These are phyloP conservation scores for Boletus smithii DNA, from an alignment of 1,284 basidiomycete genomes.

Conservation along the genomic window DNA sequence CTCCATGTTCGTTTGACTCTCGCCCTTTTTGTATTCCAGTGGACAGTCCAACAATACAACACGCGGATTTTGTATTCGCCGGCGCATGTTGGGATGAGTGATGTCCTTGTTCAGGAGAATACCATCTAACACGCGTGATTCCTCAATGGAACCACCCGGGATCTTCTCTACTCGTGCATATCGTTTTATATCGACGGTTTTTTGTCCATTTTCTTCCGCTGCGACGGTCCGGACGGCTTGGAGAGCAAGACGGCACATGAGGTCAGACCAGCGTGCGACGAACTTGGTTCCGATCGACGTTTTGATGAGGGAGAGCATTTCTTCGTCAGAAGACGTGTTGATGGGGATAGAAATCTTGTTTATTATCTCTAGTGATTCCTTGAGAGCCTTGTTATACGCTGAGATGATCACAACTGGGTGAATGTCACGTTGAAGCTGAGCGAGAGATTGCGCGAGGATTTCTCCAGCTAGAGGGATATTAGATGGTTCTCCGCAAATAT, in stretches of 20 bases:
- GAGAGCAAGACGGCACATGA: conserved; percentile 95
- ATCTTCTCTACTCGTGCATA: conserved; percentile 98
- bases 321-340: conserved; percentile 79
- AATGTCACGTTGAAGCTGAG: conserved; percentile 92
- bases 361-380: conserved; percentile 87
- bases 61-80: conserved; percentile 87
- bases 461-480: conserved; percentile 72
- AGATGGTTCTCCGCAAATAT: background rate
- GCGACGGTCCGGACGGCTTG: conserved; percentile 88
- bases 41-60: conserved; percentile 94
- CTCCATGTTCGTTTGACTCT: conserved; percentile 98
- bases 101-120: conserved; percentile 99
- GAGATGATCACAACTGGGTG: conserved; percentile 99
- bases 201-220: conserved; percentile 57
- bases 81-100: conserved; percentile 95
- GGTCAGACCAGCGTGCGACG: conserved; percentile 92
- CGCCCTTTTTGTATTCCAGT: conserved; percentile 98
- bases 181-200: conserved; percentile 96
- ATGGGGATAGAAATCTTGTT: conserved; percentile 88
- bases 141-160: conserved; percentile 95
- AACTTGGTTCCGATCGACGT: conserved; percentile 99
- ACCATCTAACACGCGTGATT: conserved; percentile 83
- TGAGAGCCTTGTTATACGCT: conserved; percentile 94
- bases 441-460: conserved; percentile 92
- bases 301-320: conserved; percentile 97